Conservation (phyloP, 1,284 basidiomycete genomes). For the Sanguinoderma infundibulare region DNA sequence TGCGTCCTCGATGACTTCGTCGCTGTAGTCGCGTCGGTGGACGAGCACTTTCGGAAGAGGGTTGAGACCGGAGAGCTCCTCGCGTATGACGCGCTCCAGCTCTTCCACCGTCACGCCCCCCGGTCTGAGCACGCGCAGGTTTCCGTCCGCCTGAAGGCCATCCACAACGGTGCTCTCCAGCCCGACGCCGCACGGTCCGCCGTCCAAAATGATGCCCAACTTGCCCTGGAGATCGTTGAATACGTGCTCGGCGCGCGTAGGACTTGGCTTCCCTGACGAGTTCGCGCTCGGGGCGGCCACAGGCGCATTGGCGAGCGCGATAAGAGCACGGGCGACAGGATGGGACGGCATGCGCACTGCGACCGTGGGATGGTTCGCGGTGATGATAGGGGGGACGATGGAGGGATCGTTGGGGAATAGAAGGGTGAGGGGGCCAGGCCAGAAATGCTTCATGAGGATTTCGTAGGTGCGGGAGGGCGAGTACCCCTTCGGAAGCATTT, state of each 20-base stretch:
- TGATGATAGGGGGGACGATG: conserved; percentile 68
- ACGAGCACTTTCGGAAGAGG: conserved; percentile 67
- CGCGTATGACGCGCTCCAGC: conserved; percentile 63
- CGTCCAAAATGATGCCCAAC: conserved; percentile 86
- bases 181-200: conserved; percentile 90
- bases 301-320: conserved; percentile 75
- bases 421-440: conserved; percentile 95
- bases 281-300: conserved; percentile 97
- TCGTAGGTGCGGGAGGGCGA: conserved; percentile 66
- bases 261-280: conserved; percentile 91
- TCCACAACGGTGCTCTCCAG: conserved; percentile 97
- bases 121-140: conserved; percentile 85
- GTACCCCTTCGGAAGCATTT: conserved; percentile 72
- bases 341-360: conserved; percentile 96
- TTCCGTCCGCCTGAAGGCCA: conserved; percentile 73
- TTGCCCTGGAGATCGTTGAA: conserved; percentile 77
- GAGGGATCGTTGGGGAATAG: conserved; percentile 80
- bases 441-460: conserved; percentile 82
- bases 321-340: conserved; percentile 90
- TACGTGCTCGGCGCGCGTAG: conserved; percentile 92
- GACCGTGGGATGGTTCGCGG: conserved; percentile 83
- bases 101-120: conserved; percentile 95
- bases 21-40: conserved; percentile 74
- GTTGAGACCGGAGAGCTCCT: conserved; percentile 41
- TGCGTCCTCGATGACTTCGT: conserved; percentile 65